These are phyloP conservation scores for Lentinula lateritia DNA, from an alignment of 768 basidiomycete genomes.

Conservation along the genomic window DNA sequence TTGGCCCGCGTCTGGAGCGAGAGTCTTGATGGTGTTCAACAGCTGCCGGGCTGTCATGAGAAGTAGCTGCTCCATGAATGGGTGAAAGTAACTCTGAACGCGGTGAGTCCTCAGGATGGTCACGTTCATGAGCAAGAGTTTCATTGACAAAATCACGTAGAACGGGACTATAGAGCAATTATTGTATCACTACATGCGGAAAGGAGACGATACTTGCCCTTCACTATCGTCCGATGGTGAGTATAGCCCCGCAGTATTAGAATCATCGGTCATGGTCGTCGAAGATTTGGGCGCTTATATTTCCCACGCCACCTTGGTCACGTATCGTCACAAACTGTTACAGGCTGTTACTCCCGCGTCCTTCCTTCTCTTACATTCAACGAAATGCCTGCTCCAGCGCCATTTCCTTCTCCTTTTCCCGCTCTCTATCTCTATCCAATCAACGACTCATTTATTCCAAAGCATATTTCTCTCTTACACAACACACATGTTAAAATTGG, in stretches of 20 bases:
- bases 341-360: neutral
- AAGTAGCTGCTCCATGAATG: neutral
- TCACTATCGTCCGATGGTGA: constrained; percentile 4
- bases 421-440: constrained; percentile 80
- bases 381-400: constrained; percentile 11
- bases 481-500: constrained; percentile 85
- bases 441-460: constrained; percentile 91
- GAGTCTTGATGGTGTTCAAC: neutral
- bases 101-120: neutral
- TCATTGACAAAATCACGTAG: constrained; percentile 4
- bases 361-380: neutral
- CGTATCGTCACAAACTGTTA: neutral
- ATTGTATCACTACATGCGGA: neutral
- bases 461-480: constrained; percentile 78
- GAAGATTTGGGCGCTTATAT: neutral
- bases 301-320: constrained; percentile 1
- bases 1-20: constrained; percentile 21
- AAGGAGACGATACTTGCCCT: neutral
- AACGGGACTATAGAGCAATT: neutral
- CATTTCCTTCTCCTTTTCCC: constrained; percentile 18
- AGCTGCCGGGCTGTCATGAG: neutral
- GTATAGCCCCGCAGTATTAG: neutral
- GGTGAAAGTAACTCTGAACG: constrained; percentile 1
- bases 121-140: neutral
- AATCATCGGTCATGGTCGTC: neutral